phyloP scores from a whole-genome alignment of 768 basidiomycete genomes.

The Termitomyces sp. region DNA sequence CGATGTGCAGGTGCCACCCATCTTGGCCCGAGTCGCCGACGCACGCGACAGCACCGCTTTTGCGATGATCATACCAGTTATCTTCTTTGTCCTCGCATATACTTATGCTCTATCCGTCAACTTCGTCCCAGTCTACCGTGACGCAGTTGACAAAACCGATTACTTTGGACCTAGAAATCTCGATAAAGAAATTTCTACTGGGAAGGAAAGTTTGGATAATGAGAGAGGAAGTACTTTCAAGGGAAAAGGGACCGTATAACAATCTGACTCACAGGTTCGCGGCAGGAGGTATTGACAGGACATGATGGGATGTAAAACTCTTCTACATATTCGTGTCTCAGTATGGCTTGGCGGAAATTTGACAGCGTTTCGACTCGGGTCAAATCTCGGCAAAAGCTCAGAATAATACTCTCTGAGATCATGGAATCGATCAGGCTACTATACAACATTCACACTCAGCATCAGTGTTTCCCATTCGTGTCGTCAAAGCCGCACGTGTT shows the following conservation, averaged over 20 bases:
- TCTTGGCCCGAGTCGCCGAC: constrained; percentile 25
- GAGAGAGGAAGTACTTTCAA: constrained; percentile 4
- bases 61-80: constrained; percentile 27
- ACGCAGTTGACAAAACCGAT: constrained; percentile 19
- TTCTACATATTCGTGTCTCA: not conserved
- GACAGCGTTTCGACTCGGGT: too few species aligned
- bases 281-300: not conserved
- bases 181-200: not conserved
- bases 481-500: constrained; percentile 75
- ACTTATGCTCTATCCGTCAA: constrained; percentile 24
- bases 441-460: constrained; percentile 1
- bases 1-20: constrained; percentile 20
- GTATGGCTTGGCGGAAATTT: not conserved
- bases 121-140: constrained; percentile 22
- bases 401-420: not conserved
- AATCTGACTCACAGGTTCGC: not conserved
- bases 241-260: constrained; percentile 1
- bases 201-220: constrained; percentile 8
- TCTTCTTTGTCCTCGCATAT: constrained; percentile 23
- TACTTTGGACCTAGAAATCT: constrained; percentile 5
- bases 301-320: not conserved
- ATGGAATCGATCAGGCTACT: not conserved
- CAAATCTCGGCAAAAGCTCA: too few species aligned
- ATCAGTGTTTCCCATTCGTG: not conserved
- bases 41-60: constrained; percentile 24